Conservation (phyloP, 1,284 basidiomycete species). For the Malassezia furfur region DNA sequence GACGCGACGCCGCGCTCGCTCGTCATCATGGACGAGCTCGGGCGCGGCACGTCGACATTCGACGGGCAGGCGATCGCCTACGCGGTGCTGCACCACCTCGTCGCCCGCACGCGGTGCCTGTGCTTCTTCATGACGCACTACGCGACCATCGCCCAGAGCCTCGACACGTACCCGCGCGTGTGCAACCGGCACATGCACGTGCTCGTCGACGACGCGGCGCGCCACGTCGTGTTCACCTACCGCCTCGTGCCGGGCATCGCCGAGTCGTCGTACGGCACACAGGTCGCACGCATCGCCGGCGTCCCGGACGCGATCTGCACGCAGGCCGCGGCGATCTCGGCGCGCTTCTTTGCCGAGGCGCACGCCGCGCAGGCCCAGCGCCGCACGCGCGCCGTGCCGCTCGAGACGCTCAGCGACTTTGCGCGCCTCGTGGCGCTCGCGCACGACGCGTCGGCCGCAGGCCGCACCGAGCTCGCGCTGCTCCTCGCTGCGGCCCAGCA, state of each 20-base stretch:
- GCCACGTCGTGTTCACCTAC: constrained; percentile 46
- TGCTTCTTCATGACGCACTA: constrained; percentile 48
- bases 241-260: constrained; percentile 55
- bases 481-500: not conserved
- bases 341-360: constrained; percentile 33
- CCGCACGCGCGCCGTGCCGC: constrained; percentile 28
- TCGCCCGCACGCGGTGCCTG: constrained; percentile 41
- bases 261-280: constrained; percentile 68
- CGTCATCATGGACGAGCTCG: constrained; percentile 48
- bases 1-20: constrained; percentile 46
- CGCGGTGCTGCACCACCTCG: constrained; percentile 43
- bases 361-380: constrained; percentile 32
- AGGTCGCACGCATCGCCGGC: constrained; percentile 44
- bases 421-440: constrained; percentile 34
- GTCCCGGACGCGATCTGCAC: constrained; percentile 41
- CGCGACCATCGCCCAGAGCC: constrained; percentile 37
- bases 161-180: constrained; percentile 40
- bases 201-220: constrained; percentile 38
- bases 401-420: constrained; percentile 40
- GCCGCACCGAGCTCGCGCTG: not conserved
- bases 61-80: constrained; percentile 47
- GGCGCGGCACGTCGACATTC: constrained; percentile 47
- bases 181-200: constrained; percentile 48
- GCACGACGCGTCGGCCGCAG: not conserved
- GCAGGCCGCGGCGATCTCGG: constrained; percentile 36